A percentile compares a stretch with the other conserved stretches of the same genome.
phyloP scores from a whole-genome alignment of 75 land plant species.

The Picea sitchensis region DNA sequence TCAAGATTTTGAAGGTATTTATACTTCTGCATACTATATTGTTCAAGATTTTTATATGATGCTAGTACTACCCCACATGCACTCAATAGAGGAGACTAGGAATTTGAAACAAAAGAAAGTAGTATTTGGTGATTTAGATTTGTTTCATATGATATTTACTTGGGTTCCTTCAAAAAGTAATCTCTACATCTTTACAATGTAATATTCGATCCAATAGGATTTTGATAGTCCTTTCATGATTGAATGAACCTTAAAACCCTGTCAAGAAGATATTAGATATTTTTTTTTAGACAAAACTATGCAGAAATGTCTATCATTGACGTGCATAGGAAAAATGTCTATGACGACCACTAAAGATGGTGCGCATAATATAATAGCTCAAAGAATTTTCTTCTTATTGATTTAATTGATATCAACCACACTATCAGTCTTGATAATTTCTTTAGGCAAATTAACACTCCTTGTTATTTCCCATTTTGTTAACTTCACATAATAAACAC shows the following conservation, averaged over 20 bases:
- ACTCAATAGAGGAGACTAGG: no score
- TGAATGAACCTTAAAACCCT: constrained; percentile 58
- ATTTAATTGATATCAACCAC: constrained; percentile 74
- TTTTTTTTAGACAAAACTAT: constrained; percentile 39
- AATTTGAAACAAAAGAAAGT: background rate
- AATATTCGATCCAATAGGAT: constrained; percentile 49
- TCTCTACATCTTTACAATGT: constrained; percentile 57
- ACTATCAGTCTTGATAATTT: constrained; percentile 48
- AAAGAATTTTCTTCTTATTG: constrained; percentile 51
- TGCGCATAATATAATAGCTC: constrained; percentile 73
- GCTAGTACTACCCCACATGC: no score
- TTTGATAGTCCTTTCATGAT: constrained; percentile 31
- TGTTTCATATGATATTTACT: constrained; percentile 17
- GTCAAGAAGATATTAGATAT: constrained; percentile 65
- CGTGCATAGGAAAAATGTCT: constrained; percentile 59
- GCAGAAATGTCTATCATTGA: constrained; percentile 54
- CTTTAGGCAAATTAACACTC: constrained; percentile 60
- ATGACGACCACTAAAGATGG: constrained; percentile 71
- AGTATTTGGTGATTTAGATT: background rate
- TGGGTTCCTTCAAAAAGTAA: constrained; percentile 36
- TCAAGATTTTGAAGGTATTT: no score
- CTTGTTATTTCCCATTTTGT: constrained; percentile 60
- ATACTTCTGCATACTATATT: no score
- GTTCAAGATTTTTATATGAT: no score
- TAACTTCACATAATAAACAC: constrained; percentile 38